Percentiles rank a stretch among this genome's conserved stretches.
phyloP scores from a whole-genome alignment of 2,329 filamentous ascomycete species.

The Penicillium sp. region DNA sequence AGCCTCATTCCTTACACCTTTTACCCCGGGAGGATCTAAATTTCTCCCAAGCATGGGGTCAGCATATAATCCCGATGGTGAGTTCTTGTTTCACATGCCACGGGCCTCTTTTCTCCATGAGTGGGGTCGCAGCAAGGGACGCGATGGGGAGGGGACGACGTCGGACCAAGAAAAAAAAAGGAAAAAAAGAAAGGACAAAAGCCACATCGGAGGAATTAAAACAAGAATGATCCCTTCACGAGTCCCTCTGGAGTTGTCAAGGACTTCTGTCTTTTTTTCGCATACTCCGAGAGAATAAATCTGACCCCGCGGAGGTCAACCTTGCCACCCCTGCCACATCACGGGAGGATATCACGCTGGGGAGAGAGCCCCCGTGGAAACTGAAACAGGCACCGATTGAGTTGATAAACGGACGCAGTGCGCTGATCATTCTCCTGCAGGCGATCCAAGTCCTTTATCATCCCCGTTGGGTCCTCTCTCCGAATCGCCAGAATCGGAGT shows the following conservation, averaged over 20 bases:
- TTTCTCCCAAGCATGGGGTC: constrained; percentile 32
- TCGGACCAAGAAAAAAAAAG: neutral
- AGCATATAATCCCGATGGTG: constrained; percentile 40
- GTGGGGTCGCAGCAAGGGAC: constrained; percentile 4
- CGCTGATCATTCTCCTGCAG: constrained; percentile 28
- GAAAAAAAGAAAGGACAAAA: constrained; percentile 1
- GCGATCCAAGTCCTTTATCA: constrained; percentile 42
- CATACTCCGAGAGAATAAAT: constrained; percentile 8
- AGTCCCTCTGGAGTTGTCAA: neutral
- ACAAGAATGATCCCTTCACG: neutral
- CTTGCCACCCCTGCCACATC: constrained; percentile 15
- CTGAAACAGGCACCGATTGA: constrained; percentile 13
- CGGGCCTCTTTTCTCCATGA: constrained; percentile 2
- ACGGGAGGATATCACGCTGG: constrained; percentile 16
- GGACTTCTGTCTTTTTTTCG: neutral
- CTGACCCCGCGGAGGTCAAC: constrained; percentile 17
- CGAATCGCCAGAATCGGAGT: constrained; percentile 36
- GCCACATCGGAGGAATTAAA: neutral
- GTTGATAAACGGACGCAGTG: constrained; percentile 11
- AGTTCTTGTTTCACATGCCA: constrained; percentile 29
- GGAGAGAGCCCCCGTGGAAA: constrained; percentile 10
- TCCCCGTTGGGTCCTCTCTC: constrained; percentile 39
- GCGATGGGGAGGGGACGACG: neutral
- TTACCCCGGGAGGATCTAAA: constrained; percentile 1
- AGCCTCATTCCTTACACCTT: constrained; percentile 20